Conservation (phyloP, 331 rosid genomes). For the Phaseolus coccineus region DNA sequence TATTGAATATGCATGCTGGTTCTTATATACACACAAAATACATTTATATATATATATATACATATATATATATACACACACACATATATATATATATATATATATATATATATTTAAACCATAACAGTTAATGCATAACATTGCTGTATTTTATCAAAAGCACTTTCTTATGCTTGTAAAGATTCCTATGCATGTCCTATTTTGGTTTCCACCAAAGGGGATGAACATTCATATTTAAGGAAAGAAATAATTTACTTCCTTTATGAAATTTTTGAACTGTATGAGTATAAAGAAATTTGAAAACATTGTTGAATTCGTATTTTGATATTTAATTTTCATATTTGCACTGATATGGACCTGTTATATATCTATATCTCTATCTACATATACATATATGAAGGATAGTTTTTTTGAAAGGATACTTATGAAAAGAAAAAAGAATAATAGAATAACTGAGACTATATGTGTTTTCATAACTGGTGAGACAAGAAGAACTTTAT, state of each 20-base stretch:
- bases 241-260: conserved; percentile 2
- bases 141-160: background rate
- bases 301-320: background rate
- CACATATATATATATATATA: background rate
- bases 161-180: background rate
- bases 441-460: background rate
- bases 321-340: background rate
- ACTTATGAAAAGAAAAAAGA: background rate
- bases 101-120: background rate
- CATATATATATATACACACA: background rate
- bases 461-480: background rate
- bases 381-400: background rate
- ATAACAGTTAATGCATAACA: background rate
- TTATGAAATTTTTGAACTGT: background rate
- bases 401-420: background rate
- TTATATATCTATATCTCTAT: too few relatives aligned
- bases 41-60: background rate
- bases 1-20: background rate
- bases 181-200: background rate
- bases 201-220: background rate
- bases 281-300: background rate
- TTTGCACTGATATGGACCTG: background rate
- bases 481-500: background rate
- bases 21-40: too few relatives aligned
- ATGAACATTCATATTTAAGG: conserved; percentile 7